A percentile compares a stretch with the other conserved stretches of the same genome.
Conservation (phyloP, 768 basidiomycete genomes). For the Mycena amicta region DNA sequence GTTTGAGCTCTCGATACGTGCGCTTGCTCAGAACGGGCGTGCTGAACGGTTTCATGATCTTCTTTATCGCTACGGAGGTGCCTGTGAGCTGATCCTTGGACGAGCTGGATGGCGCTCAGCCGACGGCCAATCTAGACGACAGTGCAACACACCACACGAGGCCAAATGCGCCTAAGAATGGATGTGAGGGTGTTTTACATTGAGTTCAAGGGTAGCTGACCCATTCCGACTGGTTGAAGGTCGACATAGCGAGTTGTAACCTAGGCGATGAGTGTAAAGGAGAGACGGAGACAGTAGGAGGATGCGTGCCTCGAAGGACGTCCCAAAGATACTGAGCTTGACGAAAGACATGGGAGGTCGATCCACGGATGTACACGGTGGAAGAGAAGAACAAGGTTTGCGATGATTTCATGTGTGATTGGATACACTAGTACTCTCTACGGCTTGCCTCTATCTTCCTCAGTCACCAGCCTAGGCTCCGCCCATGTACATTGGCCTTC, state of each 20-base stretch:
- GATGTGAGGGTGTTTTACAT: background rate
- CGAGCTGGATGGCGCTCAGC: constrained; percentile 53
- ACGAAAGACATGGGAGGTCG: constrained; percentile 78
- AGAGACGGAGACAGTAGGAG: constrained; percentile 15
- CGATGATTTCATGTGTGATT: too few species aligned
- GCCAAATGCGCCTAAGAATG: constrained; percentile 82
- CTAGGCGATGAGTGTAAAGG: constrained; percentile 43
- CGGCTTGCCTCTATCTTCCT: too few species aligned
- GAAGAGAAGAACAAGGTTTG: background rate
- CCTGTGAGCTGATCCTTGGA: constrained; percentile 94
- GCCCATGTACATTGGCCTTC: too few species aligned
- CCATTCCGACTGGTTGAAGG: constrained; percentile 99
- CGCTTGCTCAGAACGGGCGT: constrained; percentile 98
- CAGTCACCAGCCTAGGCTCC: too few species aligned
- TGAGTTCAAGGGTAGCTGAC: constrained; percentile 44
- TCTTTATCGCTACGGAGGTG: constrained; percentile 97
- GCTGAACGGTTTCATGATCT: constrained; percentile 99
- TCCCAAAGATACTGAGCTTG: constrained; percentile 98
- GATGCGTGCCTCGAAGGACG: constrained; percentile 83
- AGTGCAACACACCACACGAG: constrained; percentile 83
- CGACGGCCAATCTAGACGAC: background rate
- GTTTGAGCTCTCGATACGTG: constrained; percentile 96
- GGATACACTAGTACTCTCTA: too few species aligned
- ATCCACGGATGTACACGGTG: background rate
- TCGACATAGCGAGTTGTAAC: constrained; percentile 99